Evolutionary conservation across 2,329 filamentous ascomycete genomes (phyloP), one percentile per base, ranked within the genome.

Genomic region (Xylaria sp.): DNA sequence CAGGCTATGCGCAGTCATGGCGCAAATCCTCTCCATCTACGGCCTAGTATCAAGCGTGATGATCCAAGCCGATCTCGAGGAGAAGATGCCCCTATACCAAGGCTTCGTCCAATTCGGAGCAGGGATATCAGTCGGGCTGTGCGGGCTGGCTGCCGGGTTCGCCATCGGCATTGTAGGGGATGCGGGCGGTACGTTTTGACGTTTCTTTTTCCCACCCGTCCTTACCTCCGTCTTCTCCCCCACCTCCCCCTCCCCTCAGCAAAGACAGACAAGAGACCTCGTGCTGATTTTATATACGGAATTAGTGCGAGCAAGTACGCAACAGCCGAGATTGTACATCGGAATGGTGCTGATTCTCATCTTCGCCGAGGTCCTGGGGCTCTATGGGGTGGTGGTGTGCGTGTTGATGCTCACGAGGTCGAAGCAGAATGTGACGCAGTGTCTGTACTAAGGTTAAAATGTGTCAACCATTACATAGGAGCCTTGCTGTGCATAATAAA

Each of bases 341-440:
- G 81, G 81, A 68, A 82, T 84, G 81, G 80, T 84, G 25, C 76
- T 84, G 39, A 83, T 83, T 59, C 77, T 84, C 66, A 83, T 84
- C 74, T 83, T 83, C 61, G 78, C 82, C 51, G 81, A 83, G 66
- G 82, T 84, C 17, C 69, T 83, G 45, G 80, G 80, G 7, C 75
- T 83, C 25, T 66, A 66, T 33, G 66, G 58, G 1, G 66, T 65
- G 13, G 65, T 85, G 53, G 81, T 85, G 25, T 79, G 80, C 20
- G 83, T 85, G 60, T 72, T 85, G 56, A 82, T 85, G 82, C 73
- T 84, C 65, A 83, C 83, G 5, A 80, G 76, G 65, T 81, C 81
- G 31, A 79, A 72, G 38, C 53, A 77, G 27, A 77, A 77, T 22
- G 79, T 80, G 3, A 82, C 80, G 10, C 73, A 75, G 59, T 84